phyloP scores from a whole-genome alignment of 257 asterid genomes.

The Plectranthus barbatus region DNA sequence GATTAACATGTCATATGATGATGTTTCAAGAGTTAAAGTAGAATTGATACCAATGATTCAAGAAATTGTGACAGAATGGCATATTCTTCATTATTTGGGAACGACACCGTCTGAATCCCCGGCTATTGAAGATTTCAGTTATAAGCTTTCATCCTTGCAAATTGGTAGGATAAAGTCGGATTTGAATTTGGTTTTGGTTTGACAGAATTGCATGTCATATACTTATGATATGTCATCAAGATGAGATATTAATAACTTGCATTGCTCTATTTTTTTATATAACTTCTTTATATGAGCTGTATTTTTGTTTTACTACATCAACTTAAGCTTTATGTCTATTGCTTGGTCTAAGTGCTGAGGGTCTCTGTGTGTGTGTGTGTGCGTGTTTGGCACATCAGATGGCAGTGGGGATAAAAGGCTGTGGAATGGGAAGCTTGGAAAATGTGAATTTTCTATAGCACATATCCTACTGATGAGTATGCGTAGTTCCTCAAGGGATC shows the following conservation, averaged over 20 bases:
- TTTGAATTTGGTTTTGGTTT: conserved; percentile 6
- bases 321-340: background rate
- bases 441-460: conserved; percentile 68
- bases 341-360: background rate
- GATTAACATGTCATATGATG: conserved; percentile 71
- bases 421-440: conserved; percentile 78
- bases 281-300: background rate
- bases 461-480: conserved; percentile 51
- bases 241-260: background rate
- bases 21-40: conserved; percentile 64
- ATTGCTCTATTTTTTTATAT: background rate
- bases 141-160: conserved; percentile 79
- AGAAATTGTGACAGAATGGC: conserved; percentile 86
- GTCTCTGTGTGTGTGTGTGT: background rate
- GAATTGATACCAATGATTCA: conserved; percentile 83
- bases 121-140: conserved; percentile 78
- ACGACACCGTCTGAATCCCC: conserved; percentile 80
- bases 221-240: conserved; percentile 3
- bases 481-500: conserved; percentile 42
- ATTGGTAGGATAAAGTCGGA: conserved; percentile 46
- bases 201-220: background rate
- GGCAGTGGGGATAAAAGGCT: conserved; percentile 48
- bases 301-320: background rate
- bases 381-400: too few relatives aligned
- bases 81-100: conserved; percentile 69